Evolutionary conservation across 108 stramenopile genomes (phyloP).

Genomic region (Stephanodiscus triporus): DNA sequence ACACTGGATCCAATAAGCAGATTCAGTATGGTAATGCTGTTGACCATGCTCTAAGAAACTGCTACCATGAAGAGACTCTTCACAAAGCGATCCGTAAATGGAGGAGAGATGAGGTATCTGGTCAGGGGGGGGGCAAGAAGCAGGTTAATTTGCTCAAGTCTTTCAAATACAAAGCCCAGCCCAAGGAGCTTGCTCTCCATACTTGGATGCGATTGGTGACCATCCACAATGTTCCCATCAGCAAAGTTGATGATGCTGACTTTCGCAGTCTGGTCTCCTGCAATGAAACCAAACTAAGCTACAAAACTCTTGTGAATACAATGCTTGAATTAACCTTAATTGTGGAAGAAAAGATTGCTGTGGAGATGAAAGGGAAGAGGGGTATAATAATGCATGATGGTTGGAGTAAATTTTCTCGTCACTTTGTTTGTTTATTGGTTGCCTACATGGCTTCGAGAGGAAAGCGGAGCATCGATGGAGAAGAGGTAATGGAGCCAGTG

Average conservation of each 20-base stretch:
- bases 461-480: not conserved
- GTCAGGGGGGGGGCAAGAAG: too few relatives aligned
- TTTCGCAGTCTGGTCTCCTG: not conserved
- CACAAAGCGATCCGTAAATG: too few relatives aligned
- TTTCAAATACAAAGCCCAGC: too few relatives aligned
- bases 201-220: not conserved
- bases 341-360: constrained; percentile 6
- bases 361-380: not conserved
- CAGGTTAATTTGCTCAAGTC: too few relatives aligned
- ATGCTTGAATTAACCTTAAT: not conserved
- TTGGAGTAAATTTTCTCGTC: constrained; percentile 1
- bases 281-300: not conserved
- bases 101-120: too few relatives aligned
- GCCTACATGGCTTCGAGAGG: not conserved
- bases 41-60: too few relatives aligned
- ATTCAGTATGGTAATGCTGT: too few relatives aligned
- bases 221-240: not conserved
- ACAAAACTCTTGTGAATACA: not conserved
- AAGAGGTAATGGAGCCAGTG: not conserved
- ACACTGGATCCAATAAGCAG: too few relatives aligned
- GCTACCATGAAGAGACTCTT: too few relatives aligned
- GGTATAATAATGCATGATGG: constrained; percentile 7
- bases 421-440: not conserved
- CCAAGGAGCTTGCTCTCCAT: too few relatives aligned
- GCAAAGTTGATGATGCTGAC: not conserved